phyloP scores from a whole-genome alignment of 352 stramenopile species.

The Globisporangium acanthophoron region DNA sequence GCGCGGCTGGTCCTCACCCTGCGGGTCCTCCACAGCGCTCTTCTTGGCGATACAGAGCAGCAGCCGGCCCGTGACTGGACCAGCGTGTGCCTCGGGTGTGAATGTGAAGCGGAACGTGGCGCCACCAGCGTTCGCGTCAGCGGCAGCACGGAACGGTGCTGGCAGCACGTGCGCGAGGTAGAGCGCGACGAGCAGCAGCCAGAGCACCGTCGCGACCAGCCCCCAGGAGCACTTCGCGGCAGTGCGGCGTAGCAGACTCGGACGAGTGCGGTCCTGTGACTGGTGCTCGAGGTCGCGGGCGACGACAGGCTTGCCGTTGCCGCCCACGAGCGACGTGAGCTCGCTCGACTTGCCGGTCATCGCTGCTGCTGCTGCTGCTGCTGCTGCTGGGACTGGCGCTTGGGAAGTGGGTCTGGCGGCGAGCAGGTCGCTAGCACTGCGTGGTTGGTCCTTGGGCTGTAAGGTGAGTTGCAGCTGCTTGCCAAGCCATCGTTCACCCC shows the following conservation, averaged over 20 bases:
- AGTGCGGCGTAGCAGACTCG: neutral
- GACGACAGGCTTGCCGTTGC: neutral
- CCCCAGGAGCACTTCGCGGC: conserved; percentile 10
- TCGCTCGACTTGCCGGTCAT: conserved; percentile 10
- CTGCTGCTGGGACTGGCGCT: neutral
- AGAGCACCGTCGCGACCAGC: conserved; percentile 8
- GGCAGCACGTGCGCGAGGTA: conserved; percentile 8
- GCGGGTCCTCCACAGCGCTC: conserved; percentile 20
- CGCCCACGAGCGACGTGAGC: conserved; percentile 10
- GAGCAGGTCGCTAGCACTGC: no score
- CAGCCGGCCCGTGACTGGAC: conserved; percentile 29
- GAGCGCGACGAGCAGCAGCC: conserved; percentile 2
- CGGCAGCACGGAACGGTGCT: neutral
- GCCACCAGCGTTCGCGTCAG: neutral
- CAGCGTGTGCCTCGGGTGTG: conserved; percentile 16
- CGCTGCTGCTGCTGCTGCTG: neutral
- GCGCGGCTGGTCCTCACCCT: conserved; percentile 29
- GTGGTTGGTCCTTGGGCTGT: no score
- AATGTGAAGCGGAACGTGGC: conserved; percentile 23
- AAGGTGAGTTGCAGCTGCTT: no score
- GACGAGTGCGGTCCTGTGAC: neutral
- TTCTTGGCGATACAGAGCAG: conserved; percentile 38
- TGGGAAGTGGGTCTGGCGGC: no score
- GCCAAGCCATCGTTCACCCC: no score
- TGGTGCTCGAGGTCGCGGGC: conserved; percentile 1